A percentile compares a stretch with the other conserved stretches of the same genome.
Conservation (phyloP, 495 filamentous ascomycete species). For the Hapsidospora chrysogenum region DNA sequence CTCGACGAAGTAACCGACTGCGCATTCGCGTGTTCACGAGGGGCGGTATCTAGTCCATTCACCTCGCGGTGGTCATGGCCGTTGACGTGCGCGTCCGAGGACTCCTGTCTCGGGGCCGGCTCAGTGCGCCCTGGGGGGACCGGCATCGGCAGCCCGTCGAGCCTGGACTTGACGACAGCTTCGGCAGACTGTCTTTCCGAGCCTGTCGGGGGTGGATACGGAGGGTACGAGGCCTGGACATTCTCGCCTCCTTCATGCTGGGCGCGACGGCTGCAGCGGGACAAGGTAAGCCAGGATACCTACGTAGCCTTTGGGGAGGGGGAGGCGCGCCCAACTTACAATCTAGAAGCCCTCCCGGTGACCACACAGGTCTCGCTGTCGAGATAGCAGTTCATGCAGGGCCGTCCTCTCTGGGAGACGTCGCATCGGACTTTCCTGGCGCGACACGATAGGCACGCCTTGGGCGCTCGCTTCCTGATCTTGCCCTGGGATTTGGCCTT, state of each 20-base stretch:
- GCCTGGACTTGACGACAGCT: slow-evolving; percentile 10
- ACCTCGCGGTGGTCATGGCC: no score
- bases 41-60: no score
- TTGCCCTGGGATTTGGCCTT: not conserved
- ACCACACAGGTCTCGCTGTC: slow-evolving; percentile 17
- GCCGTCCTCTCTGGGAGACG: slow-evolving; percentile 26
- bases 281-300: not conserved
- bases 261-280: slow-evolving; percentile 9
- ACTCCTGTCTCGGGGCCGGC: no score
- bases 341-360: slow-evolving; percentile 21
- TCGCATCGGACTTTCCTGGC: slow-evolving; percentile 36
- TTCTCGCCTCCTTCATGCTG: slow-evolving; percentile 10
- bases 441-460: slow-evolving; percentile 31
- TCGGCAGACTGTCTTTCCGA: slow-evolving; percentile 5
- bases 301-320: slow-evolving; percentile 10
- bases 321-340: slow-evolving; percentile 16
- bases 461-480: slow-evolving; percentile 15
- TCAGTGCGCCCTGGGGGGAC: no score
- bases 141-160: slow-evolving; percentile 6
- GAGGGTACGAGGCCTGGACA: slow-evolving; percentile 8
- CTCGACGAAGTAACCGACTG: no score
- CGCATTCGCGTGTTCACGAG: no score
- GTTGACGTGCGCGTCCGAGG: no score
- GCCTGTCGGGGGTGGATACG: slow-evolving; percentile 4
- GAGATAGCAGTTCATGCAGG: slow-evolving; percentile 32